Evolutionary conservation across 768 basidiomycete species (phyloP).

Genomic region (Amanita rimosa): DNA sequence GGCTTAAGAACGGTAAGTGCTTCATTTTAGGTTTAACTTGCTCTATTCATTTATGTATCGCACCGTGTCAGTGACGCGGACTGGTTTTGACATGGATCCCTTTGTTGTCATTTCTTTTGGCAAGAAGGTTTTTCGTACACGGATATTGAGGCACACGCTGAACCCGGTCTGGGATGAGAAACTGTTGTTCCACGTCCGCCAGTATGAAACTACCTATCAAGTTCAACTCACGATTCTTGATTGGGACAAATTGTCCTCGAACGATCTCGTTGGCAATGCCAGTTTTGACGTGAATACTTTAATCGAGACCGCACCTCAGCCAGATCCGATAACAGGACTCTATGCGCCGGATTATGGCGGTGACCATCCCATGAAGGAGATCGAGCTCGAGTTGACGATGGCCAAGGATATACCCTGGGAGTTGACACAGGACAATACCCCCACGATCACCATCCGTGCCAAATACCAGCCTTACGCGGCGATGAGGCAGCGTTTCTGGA

Average conservation of each 20-base stretch:
- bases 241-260: constrained; percentile 90
- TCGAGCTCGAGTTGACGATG: constrained; percentile 50
- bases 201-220: constrained; percentile 72
- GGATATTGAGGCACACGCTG: constrained; percentile 69
- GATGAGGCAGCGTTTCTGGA: constrained; percentile 85
- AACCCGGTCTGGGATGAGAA: constrained; percentile 95
- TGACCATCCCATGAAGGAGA: constrained; percentile 65
- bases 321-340: constrained; percentile 44
- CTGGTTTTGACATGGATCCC: constrained; percentile 94
- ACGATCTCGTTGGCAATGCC: constrained; percentile 83
- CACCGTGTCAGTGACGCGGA: constrained; percentile 54
- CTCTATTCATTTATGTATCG: neutral
- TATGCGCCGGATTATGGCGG: constrained; percentile 39
- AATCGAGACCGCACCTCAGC: constrained; percentile 53
- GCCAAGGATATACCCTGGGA: constrained; percentile 64
- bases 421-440: constrained; percentile 60
- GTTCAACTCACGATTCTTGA: constrained; percentile 81
- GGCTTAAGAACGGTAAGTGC: constrained; percentile 65
- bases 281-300: constrained; percentile 63
- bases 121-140: constrained; percentile 93
- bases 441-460: constrained; percentile 60
- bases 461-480: constrained; percentile 95
- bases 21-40: neutral
- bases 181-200: constrained; percentile 86
- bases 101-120: constrained; percentile 95